Conservation (phyloP, 768 basidiomycete species). For the Xerocomus spinulosus region DNA sequence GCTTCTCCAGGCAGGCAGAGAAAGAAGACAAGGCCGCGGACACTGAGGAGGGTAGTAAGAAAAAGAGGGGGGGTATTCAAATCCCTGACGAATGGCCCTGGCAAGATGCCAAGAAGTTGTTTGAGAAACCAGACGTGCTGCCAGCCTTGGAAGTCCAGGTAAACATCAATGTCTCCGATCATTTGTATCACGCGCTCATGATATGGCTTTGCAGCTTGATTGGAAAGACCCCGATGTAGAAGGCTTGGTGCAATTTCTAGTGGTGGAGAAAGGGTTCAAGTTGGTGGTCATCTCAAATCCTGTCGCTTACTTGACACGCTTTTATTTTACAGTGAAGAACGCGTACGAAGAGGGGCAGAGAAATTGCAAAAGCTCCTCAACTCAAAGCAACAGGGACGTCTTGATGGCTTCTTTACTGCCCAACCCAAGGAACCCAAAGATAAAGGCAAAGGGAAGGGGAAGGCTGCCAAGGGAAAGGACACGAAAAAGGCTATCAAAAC, state of each 20-base stretch:
- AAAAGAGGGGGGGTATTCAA: constrained; percentile 67
- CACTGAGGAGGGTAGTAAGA: constrained; percentile 36
- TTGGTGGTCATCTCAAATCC: constrained; percentile 28
- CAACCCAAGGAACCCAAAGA: constrained; percentile 54
- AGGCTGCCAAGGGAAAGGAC: constrained; percentile 47
- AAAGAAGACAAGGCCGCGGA: constrained; percentile 44
- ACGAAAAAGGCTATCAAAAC: constrained; percentile 15
- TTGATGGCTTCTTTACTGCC: constrained; percentile 92
- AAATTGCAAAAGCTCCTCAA: constrained; percentile 84
- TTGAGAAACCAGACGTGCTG: constrained; percentile 84
- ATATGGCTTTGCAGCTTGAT: constrained; percentile 56
- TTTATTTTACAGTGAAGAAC: constrained; percentile 69
- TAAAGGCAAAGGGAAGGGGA: constrained; percentile 39
- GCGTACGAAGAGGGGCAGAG: constrained; percentile 91
- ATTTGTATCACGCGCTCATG: neutral
- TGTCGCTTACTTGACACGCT: neutral
- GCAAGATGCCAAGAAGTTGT: constrained; percentile 90
- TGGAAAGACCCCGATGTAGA: constrained; percentile 94
- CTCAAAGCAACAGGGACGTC: constrained; percentile 91
- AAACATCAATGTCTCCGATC: constrained; percentile 6
- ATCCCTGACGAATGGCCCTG: constrained; percentile 97
- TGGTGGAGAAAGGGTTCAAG: constrained; percentile 97
- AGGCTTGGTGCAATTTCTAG: constrained; percentile 89
- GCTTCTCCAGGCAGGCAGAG: constrained; percentile 26
- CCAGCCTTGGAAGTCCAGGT: constrained; percentile 87